Conservation (phyloP, 768 basidiomycete species). For the Lentinula sp. region DNA sequence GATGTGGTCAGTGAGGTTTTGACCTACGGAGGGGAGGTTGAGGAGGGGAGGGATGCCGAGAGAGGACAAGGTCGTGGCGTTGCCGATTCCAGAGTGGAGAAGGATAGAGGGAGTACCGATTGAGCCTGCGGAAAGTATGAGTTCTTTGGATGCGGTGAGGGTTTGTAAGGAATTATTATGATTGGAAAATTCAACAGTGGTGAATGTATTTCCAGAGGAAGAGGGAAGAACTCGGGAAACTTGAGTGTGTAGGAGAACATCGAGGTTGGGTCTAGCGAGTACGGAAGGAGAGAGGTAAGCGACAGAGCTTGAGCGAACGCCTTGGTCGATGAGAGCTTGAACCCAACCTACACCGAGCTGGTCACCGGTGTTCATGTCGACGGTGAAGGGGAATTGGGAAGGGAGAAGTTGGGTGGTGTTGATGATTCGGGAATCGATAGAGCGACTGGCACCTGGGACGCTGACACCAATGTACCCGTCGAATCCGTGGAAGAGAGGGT, state of each 20-base stretch:
- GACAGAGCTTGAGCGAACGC: slow-evolving; percentile 23
- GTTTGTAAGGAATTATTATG: not conserved
- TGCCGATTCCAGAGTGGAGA: slow-evolving; percentile 28
- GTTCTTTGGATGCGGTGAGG: slow-evolving; percentile 16
- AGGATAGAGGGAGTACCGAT: slow-evolving; percentile 28
- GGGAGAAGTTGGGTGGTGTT: slow-evolving; percentile 18
- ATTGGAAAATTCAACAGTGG: not conserved
- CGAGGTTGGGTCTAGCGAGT: slow-evolving; percentile 19
- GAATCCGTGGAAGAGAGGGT: slow-evolving; percentile 19
- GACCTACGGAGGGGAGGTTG: slow-evolving; percentile 23
- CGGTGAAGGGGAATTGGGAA: slow-evolving; percentile 16
- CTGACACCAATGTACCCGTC: slow-evolving; percentile 22
- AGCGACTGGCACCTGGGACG: slow-evolving; percentile 18
- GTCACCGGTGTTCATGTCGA: slow-evolving; percentile 23
- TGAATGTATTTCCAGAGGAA: not conserved
- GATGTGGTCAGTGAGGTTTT: slow-evolving; percentile 26
- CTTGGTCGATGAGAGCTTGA: slow-evolving; percentile 19
- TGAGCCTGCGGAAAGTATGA: slow-evolving; percentile 30
- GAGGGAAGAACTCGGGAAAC: slow-evolving; percentile 20
- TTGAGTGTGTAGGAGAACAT: slow-evolving; percentile 22
- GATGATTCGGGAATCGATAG: slow-evolving; percentile 22
- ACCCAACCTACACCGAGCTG: slow-evolving; percentile 23
- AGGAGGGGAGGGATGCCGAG: slow-evolving; percentile 18
- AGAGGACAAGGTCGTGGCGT: slow-evolving; percentile 10
- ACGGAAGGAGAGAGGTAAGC: slow-evolving; percentile 20